Percentiles rank a stretch among this genome's conserved stretches.
These are phyloP conservation scores for Nannizziopsis arthrosporioides DNA, from an alignment of 2,329 filamentous ascomycete genomes.

Conservation along the genomic window DNA sequence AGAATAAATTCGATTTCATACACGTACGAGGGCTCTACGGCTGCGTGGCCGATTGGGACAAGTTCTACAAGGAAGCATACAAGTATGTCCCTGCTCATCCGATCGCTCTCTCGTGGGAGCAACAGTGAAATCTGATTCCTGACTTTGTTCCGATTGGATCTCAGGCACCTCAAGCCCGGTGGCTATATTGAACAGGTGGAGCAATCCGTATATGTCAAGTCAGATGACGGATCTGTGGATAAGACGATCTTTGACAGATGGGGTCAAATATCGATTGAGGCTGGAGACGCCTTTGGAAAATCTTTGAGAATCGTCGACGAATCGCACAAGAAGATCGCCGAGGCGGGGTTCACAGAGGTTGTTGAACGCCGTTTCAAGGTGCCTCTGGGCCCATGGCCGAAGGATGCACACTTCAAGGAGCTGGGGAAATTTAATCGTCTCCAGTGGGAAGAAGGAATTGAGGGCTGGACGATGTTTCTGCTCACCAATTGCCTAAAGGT, in stretches of 20 bases:
- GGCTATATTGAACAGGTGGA: constrained; percentile 27
- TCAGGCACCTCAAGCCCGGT: constrained; percentile 25
- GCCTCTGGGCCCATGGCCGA: constrained; percentile 14
- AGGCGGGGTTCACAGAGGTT: constrained; percentile 37
- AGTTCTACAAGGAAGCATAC: constrained; percentile 20
- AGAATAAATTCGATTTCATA: constrained; percentile 46
- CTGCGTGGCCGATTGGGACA: constrained; percentile 42
- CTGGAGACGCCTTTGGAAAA: constrained; percentile 18
- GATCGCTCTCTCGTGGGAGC: neutral
- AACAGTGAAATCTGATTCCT: neutral
- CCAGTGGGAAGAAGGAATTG: constrained; percentile 15
- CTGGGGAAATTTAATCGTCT: constrained; percentile 11
- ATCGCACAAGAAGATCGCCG: constrained; percentile 22
- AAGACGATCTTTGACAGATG: constrained; percentile 18
- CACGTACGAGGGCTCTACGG: constrained; percentile 41
- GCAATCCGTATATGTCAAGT: constrained; percentile 16
- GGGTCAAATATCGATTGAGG: constrained; percentile 15
- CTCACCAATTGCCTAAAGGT: constrained; percentile 13
- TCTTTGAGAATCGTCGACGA: constrained; percentile 18
- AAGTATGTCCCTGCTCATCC: constrained; percentile 10
- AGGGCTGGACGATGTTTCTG: constrained; percentile 15
- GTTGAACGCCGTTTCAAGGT: constrained; percentile 31
- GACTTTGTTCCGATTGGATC: neutral
- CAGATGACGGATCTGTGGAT: constrained; percentile 18
- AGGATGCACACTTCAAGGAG: constrained; percentile 13